These are phyloP conservation scores for Malbranchea zuffiana DNA, from an alignment of 2,329 filamentous ascomycete species.

Conservation along the genomic window DNA sequence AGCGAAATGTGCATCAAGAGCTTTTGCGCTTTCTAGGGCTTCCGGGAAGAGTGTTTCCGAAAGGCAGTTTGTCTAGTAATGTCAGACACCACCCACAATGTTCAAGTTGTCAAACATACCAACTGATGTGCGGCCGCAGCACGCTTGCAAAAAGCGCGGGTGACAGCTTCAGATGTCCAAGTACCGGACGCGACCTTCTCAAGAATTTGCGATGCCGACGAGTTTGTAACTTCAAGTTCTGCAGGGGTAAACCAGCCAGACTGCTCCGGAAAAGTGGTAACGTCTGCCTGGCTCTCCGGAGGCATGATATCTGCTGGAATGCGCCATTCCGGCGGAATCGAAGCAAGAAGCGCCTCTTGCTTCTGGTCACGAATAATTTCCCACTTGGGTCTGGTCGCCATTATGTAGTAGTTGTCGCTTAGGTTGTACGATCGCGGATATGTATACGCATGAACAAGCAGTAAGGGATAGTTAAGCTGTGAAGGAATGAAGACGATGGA, in stretches of 20 bases:
- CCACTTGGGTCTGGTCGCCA: slow-evolving; percentile 16
- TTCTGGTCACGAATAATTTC: slow-evolving; percentile 29
- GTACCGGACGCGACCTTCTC: slow-evolving; percentile 14
- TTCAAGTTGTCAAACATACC: slow-evolving; percentile 1
- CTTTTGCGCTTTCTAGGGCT: slow-evolving; percentile 28
- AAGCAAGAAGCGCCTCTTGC: slow-evolving; percentile 27
- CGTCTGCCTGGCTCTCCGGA: slow-evolving; percentile 11
- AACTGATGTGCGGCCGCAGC: slow-evolving; percentile 31
- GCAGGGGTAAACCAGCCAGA: slow-evolving; percentile 15
- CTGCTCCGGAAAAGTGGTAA: slow-evolving; percentile 12
- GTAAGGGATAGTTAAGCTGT: too few species aligned
- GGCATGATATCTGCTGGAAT: slow-evolving; percentile 19
- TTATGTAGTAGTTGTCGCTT: too few species aligned
- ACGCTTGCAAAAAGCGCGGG: slow-evolving; percentile 30
- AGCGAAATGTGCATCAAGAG: slow-evolving; percentile 26
- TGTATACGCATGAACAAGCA: too few species aligned
- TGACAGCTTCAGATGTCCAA: slow-evolving; percentile 15
- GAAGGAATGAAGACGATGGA: too few species aligned
- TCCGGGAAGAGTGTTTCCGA: slow-evolving; percentile 46
- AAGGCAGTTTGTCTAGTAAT: slow-evolving; percentile 48
- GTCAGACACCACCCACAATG: neutral
- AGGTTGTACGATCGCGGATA: too few species aligned
- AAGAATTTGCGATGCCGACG: slow-evolving; percentile 11
- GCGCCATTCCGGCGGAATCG: slow-evolving; percentile 33
- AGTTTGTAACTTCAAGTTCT: slow-evolving; percentile 14